Conservation (phyloP, 306 rosid species). For the Oxytropis ochrocephala region DNA sequence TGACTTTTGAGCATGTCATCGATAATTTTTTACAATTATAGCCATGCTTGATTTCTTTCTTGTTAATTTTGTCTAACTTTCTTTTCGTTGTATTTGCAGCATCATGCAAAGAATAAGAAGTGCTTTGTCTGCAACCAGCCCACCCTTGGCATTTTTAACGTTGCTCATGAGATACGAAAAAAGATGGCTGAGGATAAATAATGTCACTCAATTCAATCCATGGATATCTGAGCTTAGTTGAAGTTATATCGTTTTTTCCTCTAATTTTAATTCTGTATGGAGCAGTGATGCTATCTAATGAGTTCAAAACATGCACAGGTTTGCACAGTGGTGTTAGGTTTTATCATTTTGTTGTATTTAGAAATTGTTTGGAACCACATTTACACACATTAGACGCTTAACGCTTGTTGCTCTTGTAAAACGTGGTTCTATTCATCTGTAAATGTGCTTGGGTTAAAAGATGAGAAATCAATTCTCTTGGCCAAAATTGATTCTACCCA, state of each 20-base stretch:
- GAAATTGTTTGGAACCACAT: too few relatives aligned
- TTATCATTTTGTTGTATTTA: background rate
- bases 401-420: too few relatives aligned
- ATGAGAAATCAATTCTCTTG: too few relatives aligned
- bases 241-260: background rate
- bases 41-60: background rate
- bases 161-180: conserved; percentile 63
- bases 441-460: too few relatives aligned
- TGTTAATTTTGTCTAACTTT: background rate
- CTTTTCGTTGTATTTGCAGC: conserved; percentile 34
- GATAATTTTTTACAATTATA: background rate
- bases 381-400: too few relatives aligned
- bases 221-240: background rate
- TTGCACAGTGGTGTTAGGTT: background rate
- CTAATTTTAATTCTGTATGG: background rate
- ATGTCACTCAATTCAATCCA: background rate
- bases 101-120: conserved; percentile 76
- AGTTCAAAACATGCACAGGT: background rate
- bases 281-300: background rate
- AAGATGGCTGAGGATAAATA: conserved; percentile 48
- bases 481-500: too few relatives aligned
- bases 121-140: conserved; percentile 82
- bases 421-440: too few relatives aligned
- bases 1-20: background rate
- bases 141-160: conserved; percentile 60